Conservation (phyloP, 2,329 filamentous ascomycete species). For the Balansia obtecta region DNA sequence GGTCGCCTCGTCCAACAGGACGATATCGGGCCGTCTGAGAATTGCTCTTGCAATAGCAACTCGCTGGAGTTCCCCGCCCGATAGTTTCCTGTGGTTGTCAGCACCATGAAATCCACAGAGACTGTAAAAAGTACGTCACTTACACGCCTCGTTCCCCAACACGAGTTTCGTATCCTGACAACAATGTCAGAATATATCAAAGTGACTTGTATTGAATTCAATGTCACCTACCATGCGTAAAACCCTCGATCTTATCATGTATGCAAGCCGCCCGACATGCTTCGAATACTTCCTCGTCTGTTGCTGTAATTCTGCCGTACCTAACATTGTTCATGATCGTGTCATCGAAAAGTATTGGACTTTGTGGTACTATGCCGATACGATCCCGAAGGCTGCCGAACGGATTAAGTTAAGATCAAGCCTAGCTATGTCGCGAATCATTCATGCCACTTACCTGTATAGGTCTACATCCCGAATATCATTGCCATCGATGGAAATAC, state of each 20-base stretch:
- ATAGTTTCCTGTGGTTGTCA: conserved; percentile 38
- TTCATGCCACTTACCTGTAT: conserved; percentile 23
- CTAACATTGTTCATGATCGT: conserved; percentile 48
- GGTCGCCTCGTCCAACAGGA: conserved; percentile 69
- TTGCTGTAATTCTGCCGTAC: conserved; percentile 41
- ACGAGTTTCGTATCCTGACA: conserved; percentile 33
- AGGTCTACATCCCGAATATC: conserved; percentile 43
- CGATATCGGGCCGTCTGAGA: conserved; percentile 60
- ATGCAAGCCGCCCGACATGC: conserved; percentile 44
- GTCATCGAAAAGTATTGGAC: conserved; percentile 43
- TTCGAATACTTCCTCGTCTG: conserved; percentile 40
- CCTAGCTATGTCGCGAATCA: not conserved
- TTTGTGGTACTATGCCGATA: conserved; percentile 45
- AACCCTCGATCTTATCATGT: conserved; percentile 44
- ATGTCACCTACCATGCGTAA: conserved; percentile 30
- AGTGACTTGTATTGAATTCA: not conserved
- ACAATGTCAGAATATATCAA: not conserved
- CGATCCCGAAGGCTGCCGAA: conserved; percentile 33
- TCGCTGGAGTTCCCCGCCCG: conserved; percentile 54
- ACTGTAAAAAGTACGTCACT: conserved; percentile 11
- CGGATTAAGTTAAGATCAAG: conserved; percentile 10
- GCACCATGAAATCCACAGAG: conserved; percentile 1
- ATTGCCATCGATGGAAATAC: conserved; percentile 42
- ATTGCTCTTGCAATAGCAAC: conserved; percentile 60
- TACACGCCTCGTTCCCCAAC: conserved; percentile 39